Base-by-base conservation (phyloP, 2,329 filamentous ascomycete species). In the Trichoderma harzianum region DNA sequence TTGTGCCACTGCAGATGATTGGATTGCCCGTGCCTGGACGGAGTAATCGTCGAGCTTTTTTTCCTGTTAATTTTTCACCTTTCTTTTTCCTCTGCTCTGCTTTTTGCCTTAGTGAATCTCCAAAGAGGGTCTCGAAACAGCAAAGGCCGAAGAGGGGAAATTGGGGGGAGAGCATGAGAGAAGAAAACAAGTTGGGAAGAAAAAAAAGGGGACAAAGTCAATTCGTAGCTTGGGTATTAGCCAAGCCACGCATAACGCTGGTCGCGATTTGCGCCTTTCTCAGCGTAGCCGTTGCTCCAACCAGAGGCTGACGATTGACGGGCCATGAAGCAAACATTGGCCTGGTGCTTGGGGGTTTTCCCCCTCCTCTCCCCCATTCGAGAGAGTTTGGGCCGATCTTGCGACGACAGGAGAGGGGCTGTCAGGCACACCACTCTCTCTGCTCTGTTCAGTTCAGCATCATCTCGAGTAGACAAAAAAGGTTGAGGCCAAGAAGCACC, bases 341-440 rank as follows among this genome's bases (percentile, higher is more conserved):
- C 57, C 63, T 55, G 61, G 10, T 57, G 51, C 43, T 61, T 36
- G 30, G 18, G 7, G 39, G 7, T 8, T 24, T 69, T 53, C 1
- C 36, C 57, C 53, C 36, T 58, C 53, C 55, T 61, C 66, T 26
- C 64, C 64, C 64, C 32, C 58, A n/a, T 60, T 21, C 21, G 65
- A 68, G 68, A 70, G 68, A 64, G 60, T 70, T 64, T 57, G 32
- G 60, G 58, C 60, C 68, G 68, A 70, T 70, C 68, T 64, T 55
- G 58, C 68, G 24, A 64, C 68, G 26, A 64, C 21, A 30, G 43
- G 68, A 63, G 68, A 64, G 68, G 68, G 68, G 68, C 60, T 60
- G 68, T 47, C 68, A 69, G 39, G 66, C 66, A 53, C 57, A 62
- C 66, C 57, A 36, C 16, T 68, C 65, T 36, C 30, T 62, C 30